These are phyloP conservation scores for Thamnidium elegans DNA, from an alignment of 192 early-diverging fungal species.

Conservation along the genomic window DNA sequence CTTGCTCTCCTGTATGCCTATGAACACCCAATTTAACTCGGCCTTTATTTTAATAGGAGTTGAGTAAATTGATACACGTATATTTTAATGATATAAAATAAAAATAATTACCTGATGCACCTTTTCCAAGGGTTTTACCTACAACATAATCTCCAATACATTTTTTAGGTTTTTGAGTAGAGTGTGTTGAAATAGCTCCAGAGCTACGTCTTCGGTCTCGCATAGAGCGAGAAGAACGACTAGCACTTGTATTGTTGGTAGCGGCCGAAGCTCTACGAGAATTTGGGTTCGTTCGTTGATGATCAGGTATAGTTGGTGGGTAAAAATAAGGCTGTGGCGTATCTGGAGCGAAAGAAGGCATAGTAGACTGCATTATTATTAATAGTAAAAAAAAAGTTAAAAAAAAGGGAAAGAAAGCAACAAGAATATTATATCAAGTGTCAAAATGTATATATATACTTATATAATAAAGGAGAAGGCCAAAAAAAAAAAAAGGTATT, in stretches of 20 bases:
- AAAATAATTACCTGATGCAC: constrained; percentile 44
- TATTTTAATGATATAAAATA: neutral
- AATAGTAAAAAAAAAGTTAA: constrained; percentile 3
- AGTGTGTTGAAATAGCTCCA: constrained; percentile 27
- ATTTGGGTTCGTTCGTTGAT: neutral
- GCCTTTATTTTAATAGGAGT: constrained; percentile 23
- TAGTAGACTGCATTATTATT: constrained; percentile 14
- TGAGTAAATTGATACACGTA: neutral
- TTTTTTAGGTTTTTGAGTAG: constrained; percentile 27
- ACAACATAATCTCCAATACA: constrained; percentile 46
- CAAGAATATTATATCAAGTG: neutral
- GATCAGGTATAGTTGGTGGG: constrained; percentile 12
- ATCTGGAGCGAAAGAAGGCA: constrained; percentile 8
- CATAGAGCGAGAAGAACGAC: constrained; percentile 18
- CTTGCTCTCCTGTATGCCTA: constrained; percentile 46
- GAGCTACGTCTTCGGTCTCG: constrained; percentile 27
- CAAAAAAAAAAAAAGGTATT: too few relatives aligned
- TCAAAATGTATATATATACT: neutral
- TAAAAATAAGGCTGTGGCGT: constrained; percentile 12
- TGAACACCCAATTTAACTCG: constrained; percentile 50
- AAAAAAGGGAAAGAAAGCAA: constrained; percentile 10
- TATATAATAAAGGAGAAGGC: too few relatives aligned
- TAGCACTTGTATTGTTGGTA: constrained; percentile 1
- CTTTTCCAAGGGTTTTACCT: constrained; percentile 52
- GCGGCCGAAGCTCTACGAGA: constrained; percentile 21